Evolutionary conservation across 805 yeast species (phyloP).

Genomic region (Starmerella ratchasimensis): DNA sequence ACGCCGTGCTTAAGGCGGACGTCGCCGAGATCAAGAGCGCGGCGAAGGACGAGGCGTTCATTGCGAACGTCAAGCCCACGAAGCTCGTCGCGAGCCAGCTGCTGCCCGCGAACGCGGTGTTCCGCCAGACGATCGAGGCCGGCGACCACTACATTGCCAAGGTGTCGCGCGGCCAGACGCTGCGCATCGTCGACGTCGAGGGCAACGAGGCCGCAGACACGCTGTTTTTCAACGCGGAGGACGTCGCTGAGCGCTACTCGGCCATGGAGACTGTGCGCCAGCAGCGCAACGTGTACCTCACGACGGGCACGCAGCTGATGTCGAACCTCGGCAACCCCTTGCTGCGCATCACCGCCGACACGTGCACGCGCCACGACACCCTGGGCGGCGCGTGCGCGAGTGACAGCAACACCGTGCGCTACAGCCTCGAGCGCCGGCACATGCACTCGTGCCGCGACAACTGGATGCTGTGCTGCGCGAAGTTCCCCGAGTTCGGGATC

Average conservation of each 20-base stretch:
- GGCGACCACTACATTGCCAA: slow-evolving; percentile 5
- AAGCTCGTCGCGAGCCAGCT: slow-evolving; percentile 2
- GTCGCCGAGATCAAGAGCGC: neutral
- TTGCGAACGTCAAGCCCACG: neutral
- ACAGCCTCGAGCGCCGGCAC: slow-evolving; percentile 6
- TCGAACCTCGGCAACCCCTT: slow-evolving; percentile 7
- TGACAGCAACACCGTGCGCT: slow-evolving; percentile 12
- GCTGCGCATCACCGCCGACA: slow-evolving; percentile 6
- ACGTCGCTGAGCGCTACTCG: slow-evolving; percentile 5
- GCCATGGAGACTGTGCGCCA: slow-evolving; percentile 2
- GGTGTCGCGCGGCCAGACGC: slow-evolving; percentile 6
- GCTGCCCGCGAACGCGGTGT: slow-evolving; percentile 1
- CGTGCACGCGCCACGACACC: slow-evolving; percentile 11
- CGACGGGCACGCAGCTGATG: slow-evolving; percentile 5
- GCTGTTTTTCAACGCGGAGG: slow-evolving; percentile 5
- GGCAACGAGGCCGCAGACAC: slow-evolving; percentile 12
- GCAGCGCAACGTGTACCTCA: slow-evolving; percentile 6
- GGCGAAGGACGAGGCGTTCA: neutral
- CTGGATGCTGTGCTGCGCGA: slow-evolving; percentile 9
- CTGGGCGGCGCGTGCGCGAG: slow-evolving; percentile 12
- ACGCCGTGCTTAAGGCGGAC: neutral
- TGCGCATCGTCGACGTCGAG: slow-evolving; percentile 7
- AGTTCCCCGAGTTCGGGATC: slow-evolving; percentile 8
- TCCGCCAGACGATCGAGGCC: slow-evolving; percentile 1
- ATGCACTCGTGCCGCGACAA: slow-evolving; percentile 13